A percentile compares a stretch with the other conserved stretches of the same genome.
These are phyloP conservation scores for Trichoderma koningii DNA, from an alignment of 2,329 filamentous ascomycete genomes.

Conservation along the genomic window DNA sequence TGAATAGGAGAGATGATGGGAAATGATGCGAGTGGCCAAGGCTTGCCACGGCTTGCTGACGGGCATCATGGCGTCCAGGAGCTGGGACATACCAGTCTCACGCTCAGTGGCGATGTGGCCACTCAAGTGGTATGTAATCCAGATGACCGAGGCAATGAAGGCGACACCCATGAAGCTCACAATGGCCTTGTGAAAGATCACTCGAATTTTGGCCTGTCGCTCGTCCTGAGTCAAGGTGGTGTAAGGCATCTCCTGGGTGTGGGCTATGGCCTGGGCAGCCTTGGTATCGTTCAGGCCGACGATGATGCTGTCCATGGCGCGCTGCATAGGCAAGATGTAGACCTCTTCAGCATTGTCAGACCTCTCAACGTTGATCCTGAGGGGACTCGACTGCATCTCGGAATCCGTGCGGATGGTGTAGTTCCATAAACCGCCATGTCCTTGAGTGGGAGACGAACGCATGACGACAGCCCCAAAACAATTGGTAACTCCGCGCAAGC, in stretches of 20 bases:
- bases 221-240: constrained; percentile 71
- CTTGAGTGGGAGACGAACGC: constrained; percentile 72
- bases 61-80: constrained; percentile 91
- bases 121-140: constrained; percentile 82
- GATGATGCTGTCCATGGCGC: constrained; percentile 75
- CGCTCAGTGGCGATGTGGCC: constrained; percentile 84
- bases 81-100: constrained; percentile 82
- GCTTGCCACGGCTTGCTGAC: constrained; percentile 73
- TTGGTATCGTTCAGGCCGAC: constrained; percentile 51
- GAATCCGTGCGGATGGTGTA: constrained; percentile 82
- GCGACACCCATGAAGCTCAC: constrained; percentile 76
- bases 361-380: constrained; percentile 64
- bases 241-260: constrained; percentile 68
- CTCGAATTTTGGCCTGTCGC: constrained; percentile 65
- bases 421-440: constrained; percentile 71
- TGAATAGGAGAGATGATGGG: constrained; percentile 79
- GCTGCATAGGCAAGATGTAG: constrained; percentile 77
- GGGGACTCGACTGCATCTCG: constrained; percentile 57
- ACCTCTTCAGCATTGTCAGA: constrained; percentile 73
- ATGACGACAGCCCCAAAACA: constrained; percentile 78
- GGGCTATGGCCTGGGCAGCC: constrained; percentile 42
- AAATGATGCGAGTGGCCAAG: constrained; percentile 73
- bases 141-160: constrained; percentile 77
- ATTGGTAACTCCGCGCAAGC: constrained; percentile 64
- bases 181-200: constrained; percentile 69